Percentiles rank a stretch among this genome's conserved stretches.
phyloP scores from a whole-genome alignment of 495 filamentous ascomycete species.

The Aspergillus saccharolyticus region DNA sequence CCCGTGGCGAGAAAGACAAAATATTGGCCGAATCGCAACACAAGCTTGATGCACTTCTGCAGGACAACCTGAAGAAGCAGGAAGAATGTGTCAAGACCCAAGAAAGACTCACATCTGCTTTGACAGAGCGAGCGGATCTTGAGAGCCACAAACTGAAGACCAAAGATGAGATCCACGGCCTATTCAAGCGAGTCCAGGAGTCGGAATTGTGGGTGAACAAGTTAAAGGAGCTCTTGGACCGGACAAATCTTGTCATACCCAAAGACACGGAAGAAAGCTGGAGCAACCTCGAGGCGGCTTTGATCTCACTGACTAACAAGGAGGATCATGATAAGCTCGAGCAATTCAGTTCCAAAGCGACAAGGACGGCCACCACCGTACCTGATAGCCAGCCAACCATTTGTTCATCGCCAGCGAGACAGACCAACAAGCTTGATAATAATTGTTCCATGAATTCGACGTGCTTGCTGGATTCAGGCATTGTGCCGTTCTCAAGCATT shows the following conservation, averaged over 20 bases:
- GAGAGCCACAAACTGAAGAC: constrained; percentile 21
- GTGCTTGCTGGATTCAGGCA: constrained; percentile 9
- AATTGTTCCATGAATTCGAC: not conserved
- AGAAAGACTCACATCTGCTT: constrained; percentile 13
- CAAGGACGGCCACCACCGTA: not conserved
- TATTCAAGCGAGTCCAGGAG: constrained; percentile 26
- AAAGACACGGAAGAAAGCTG: constrained; percentile 15
- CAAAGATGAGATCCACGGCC: constrained; percentile 21
- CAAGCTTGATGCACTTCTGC: constrained; percentile 9
- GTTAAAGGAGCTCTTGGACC: constrained; percentile 18
- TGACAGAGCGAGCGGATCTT: constrained; percentile 14
- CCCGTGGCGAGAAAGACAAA: constrained; percentile 4
- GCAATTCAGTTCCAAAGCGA: not conserved
- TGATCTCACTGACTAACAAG: constrained; percentile 12
- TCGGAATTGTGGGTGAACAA: constrained; percentile 23
- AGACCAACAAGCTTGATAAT: not conserved
- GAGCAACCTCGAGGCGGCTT: constrained; percentile 15
- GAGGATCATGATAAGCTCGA: not conserved
- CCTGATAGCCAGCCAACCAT: not conserved
- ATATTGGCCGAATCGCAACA: constrained; percentile 8
- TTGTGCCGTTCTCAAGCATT: constrained; percentile 28
- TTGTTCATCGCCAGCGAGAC: constrained; percentile 1
- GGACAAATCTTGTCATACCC: constrained; percentile 6
- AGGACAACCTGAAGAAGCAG: constrained; percentile 10
- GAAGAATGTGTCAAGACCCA: constrained; percentile 13